Base-by-base conservation (phyloP, 768 basidiomycete genomes). In the Lentinula detonsa region DNA sequence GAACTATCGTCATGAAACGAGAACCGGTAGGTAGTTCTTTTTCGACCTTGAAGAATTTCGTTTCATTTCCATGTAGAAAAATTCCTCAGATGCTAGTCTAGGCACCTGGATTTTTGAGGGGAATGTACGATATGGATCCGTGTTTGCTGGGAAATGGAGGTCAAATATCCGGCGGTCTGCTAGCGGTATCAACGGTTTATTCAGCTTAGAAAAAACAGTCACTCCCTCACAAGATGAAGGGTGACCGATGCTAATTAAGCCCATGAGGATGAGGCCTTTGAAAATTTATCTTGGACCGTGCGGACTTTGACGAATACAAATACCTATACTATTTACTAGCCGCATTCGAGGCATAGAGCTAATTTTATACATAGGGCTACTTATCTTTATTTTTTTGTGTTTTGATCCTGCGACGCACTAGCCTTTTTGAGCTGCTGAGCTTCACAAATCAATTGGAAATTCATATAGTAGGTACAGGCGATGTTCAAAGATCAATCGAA, bases 41-140 rank as follows among this genome's bases (percentile, higher is more conserved):
- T 57, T 66, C 60, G 56, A 37, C 45, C 15, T 46, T 62, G 31
- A 45, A 23, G 10, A 21, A 37, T 59, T 37, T 37, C 43, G 58
- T 34, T 15, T 53, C 18, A 42, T 65, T 60, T 57, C 33, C 62
- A 50, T 28, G 56, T 63, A 85, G 82, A 81, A 83, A 66, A 67
- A 73, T 51, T 60, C 61, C 33, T 75, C 73, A 33, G 76, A 78
- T 43, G 70, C 71, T 57, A 71, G 71, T 46, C 67, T 75, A 57
- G 84, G 81, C 49, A 76, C 73, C 2, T 85, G 84, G 83, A 72
- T 82, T 37, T 86, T 87, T 61, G 78, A 83, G 64, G 86, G 86
- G 11, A 78, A 80, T 58, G 57, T 87, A 40, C 74, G 74, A 56
- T 79, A 78, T 61, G 78, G 76, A 33, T 67, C 67, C 40, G 78